Evolutionary conservation across 2,329 filamentous ascomycete species (phyloP).

Genomic region (Cercospora citrullina): DNA sequence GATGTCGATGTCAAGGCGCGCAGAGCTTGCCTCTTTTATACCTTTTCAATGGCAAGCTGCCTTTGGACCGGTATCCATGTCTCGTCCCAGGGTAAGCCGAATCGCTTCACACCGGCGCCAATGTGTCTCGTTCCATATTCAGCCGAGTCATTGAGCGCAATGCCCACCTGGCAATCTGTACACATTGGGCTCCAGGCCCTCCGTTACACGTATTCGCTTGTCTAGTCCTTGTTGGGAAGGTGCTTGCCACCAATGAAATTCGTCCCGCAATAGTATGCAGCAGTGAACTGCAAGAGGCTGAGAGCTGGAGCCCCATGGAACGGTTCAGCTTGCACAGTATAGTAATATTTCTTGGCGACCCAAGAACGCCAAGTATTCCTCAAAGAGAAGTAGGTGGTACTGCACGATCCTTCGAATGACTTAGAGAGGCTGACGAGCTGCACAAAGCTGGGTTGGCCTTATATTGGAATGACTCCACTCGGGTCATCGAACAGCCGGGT

Average conservation of each 20-base stretch:
- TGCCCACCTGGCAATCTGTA: not conserved
- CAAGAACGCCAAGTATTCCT: not conserved
- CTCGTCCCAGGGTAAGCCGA: not conserved
- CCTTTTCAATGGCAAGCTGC: not conserved
- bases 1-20: not conserved
- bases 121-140: not conserved
- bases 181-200: not conserved
- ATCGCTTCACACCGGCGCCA: not conserved
- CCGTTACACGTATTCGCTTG: not conserved
- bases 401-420: not conserved
- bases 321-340: not conserved
- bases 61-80: not conserved
- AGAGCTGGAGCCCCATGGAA: not conserved
- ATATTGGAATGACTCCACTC: not conserved
- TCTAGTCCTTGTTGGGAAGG: not conserved
- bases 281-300: not conserved
- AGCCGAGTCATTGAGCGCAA: not conserved
- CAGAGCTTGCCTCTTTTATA: not conserved
- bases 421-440: not conserved
- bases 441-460: not conserved
- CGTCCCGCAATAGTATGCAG: not conserved
- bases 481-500: not conserved
- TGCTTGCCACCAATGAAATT: not conserved
- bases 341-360: not conserved
- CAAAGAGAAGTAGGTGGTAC: not conserved